Percentiles rank a stretch among this genome's conserved stretches.
phyloP scores from a whole-genome alignment of 1,284 basidiomycete species.

The Meira miltonrushii region DNA sequence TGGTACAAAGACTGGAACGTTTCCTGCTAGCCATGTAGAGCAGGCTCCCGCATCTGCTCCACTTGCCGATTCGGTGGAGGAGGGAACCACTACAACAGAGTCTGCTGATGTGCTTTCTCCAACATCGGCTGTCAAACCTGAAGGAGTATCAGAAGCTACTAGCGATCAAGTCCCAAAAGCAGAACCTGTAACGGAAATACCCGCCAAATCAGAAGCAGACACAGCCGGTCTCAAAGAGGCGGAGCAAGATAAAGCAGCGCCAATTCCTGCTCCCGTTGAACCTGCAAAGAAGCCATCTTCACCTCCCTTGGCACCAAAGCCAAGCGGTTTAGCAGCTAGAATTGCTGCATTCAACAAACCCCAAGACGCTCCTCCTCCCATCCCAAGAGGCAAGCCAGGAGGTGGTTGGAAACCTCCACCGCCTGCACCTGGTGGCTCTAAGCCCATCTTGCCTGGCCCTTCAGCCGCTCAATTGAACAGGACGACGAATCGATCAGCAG shows the following conservation, averaged over 20 bases:
- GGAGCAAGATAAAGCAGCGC: not conserved
- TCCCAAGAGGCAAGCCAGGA: constrained; percentile 40
- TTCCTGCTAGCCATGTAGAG: constrained; percentile 47
- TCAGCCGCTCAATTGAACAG: constrained; percentile 8
- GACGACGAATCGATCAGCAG: not conserved
- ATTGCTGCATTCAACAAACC: constrained; percentile 51
- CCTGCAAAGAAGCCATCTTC: constrained; percentile 16
- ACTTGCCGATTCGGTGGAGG: no score
- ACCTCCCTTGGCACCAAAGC: constrained; percentile 34
- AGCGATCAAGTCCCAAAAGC: not conserved
- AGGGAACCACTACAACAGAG: constrained; percentile 8
- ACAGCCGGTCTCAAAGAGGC: not conserved
- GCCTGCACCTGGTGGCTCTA: constrained; percentile 24
- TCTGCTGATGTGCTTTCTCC: constrained; percentile 3
- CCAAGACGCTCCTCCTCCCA: constrained; percentile 28
- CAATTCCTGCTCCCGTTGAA: constrained; percentile 1
- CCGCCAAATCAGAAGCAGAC: not conserved
- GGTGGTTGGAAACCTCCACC: constrained; percentile 43
- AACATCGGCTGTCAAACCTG: not conserved
- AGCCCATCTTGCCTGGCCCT: constrained; percentile 34
- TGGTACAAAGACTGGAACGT: constrained; percentile 44
- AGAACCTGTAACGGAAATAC: not conserved
- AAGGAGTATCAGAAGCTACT: not conserved
- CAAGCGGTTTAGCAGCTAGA: constrained; percentile 39
- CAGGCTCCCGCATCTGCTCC: constrained; percentile 53